Percentiles rank a stretch among this genome's conserved stretches.
Evolutionary conservation across 2,329 filamentous ascomycete species (phyloP).

Genomic region (Neocucurbitaria cava): DNA sequence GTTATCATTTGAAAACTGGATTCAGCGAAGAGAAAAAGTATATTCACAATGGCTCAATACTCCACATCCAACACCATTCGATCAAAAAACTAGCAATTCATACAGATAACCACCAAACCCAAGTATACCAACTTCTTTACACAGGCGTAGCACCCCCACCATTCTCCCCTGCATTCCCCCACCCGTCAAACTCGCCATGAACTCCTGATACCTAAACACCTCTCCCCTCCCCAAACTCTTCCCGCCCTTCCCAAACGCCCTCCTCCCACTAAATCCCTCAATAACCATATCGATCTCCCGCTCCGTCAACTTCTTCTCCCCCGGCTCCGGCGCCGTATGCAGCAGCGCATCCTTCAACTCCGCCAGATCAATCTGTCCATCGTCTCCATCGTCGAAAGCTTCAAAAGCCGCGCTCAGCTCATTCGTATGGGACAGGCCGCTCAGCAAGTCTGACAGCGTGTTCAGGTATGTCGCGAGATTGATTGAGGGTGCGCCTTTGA

Average conservation of each 20-base stretch:
- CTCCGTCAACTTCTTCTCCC: conserved; percentile 44
- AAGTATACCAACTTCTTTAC: neutral
- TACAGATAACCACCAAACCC: neutral
- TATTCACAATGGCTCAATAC: neutral
- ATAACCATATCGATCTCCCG: conserved; percentile 86
- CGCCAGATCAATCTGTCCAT: conserved; percentile 84
- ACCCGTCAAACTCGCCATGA: conserved; percentile 66
- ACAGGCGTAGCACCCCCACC: conserved; percentile 7
- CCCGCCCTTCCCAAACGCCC: conserved; percentile 75
- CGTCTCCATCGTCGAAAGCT: conserved; percentile 95
- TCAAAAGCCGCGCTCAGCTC: conserved; percentile 91
- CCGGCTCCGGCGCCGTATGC: conserved; percentile 75
- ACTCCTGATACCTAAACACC: conserved; percentile 93
- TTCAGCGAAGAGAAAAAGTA: neutral
- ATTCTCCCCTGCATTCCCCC: conserved; percentile 40
- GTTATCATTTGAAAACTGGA: no score
- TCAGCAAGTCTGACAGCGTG: conserved; percentile 76
- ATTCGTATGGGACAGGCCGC: conserved; percentile 74
- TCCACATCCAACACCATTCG: neutral
- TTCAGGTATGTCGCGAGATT: conserved; percentile 87
- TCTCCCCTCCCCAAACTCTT: conserved; percentile 69
- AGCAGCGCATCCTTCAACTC: conserved; percentile 85
- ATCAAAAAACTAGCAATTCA: neutral
- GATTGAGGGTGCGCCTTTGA: conserved; percentile 74
- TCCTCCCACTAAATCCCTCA: conserved; percentile 80